These are phyloP conservation scores for Kwoniella bestiolae DNA, from an alignment of 768 basidiomycete genomes.

Conservation along the genomic window DNA sequence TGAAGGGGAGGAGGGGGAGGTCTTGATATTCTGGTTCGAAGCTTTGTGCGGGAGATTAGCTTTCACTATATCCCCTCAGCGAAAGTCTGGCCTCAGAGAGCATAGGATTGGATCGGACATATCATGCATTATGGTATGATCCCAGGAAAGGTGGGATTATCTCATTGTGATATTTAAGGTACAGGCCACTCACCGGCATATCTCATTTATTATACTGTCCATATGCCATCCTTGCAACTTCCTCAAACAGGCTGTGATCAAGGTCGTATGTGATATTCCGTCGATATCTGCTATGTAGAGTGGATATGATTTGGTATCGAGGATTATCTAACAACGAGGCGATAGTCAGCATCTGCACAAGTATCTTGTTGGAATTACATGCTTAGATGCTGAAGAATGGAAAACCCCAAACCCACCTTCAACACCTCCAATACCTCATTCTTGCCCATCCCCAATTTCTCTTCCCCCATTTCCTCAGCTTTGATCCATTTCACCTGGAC, in stretches of 20 bases:
- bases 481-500: constrained; percentile 47
- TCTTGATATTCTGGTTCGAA: constrained; percentile 52
- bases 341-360: not conserved
- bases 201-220: constrained; percentile 46
- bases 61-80: no score
- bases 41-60: constrained; percentile 14
- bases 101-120: no score
- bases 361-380: not conserved
- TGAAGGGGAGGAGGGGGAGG: constrained; percentile 42
- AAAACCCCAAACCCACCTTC: constrained; percentile 34
- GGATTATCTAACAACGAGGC: constrained; percentile 26
- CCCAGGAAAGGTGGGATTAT: not conserved
- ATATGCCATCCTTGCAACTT: constrained; percentile 51
- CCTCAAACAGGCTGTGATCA: constrained; percentile 44
- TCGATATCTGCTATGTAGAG: constrained; percentile 50
- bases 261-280: constrained; percentile 52
- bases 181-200: constrained; percentile 31
- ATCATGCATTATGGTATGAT: not conserved
- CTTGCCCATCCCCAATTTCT: constrained; percentile 46
- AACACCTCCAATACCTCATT: constrained; percentile 44
- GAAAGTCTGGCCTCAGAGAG: no score
- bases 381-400: no score
- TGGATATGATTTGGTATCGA: constrained; percentile 41
- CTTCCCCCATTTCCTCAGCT: constrained; percentile 46
- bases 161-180: not conserved